Evolutionary conservation across 2,329 filamentous ascomycete genomes (phyloP), one percentile per base, ranked within the genome.

Genomic region (Mycosphaerella arachidis): DNA sequence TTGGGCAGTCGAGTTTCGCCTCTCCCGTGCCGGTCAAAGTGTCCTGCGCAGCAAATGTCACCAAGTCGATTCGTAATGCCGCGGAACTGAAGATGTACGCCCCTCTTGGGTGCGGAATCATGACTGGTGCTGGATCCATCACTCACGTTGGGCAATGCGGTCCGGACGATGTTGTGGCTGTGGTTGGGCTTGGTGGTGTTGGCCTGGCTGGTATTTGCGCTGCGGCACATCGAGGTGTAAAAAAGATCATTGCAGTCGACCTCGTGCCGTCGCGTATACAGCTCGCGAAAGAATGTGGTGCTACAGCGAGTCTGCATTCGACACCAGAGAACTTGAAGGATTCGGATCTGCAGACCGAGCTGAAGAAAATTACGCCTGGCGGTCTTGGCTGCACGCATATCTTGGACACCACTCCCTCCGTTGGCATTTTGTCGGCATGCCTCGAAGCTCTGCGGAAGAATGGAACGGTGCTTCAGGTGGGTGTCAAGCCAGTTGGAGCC

Each of bases 381-480:
- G 67, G 65, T 0, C 53, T 74, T 0, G 78, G 78, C 0, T 71
- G 75, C 1, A 77, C 74, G 2, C 71, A 79, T 13, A 73, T 74
- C 29, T 71, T 83, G 37, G 80, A 83, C 55, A 81, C 79, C 0
- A 82, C 77, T 1, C 80, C 76, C 0, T 71, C 74, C 2, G 64
- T 73, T 55, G 59, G 73, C 53, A 57, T 80, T 59, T 58, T 81
- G 2, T 65, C 72, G 1, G 74, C 75, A 13, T 75, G 73, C 6
- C 56, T 81, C 0, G 71, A 75, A 0, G 72, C 73, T 7, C 71
- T 79, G n/a, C 70, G 75, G 30, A 74, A 74, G 24, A 76, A 76
- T 63, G 80, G 78, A 1, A 77, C 76, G 57, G 70, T 81, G 13
- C 72, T 82, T 2, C 75, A 80, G 58, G 76, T 82, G 10, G 80